Evolutionary conservation across 169 alveolate species (phyloP), one percentile per base, ranked within the genome.

Genomic region (Plasmodium gallinaceum): DNA sequence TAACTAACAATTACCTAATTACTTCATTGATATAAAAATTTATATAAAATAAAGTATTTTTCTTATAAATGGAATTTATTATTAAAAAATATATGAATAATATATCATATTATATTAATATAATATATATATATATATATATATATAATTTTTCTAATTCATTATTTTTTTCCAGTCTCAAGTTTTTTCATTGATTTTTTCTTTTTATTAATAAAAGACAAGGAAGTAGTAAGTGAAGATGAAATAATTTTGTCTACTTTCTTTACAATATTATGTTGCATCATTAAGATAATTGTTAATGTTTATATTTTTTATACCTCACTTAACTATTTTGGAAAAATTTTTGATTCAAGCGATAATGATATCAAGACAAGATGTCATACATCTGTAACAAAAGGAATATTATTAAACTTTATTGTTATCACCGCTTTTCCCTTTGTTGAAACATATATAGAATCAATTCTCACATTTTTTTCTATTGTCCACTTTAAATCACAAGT

Each of bases 151-250:
- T 62, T 14, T 46, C 22, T 9, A 10, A 64, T 78, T 45, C 24
- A 18, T 37, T 54, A 12, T 10, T 32, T 54, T 71, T 83, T 22
- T 24, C 42, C 62, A 83, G 91, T 83, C 26, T 69, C 52, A 22
- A 83, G 83, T 14, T 54, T 83, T 32, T 26, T 83, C 22, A 83
- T 83, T 0, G 91, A 83, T 71, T 83, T 83, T 83, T 46, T 78
- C 48, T 69, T 70, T 43, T 52, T 62, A 51, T 48, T 83, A 39
- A 83, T 83, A 68, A 83, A 70, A 39, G 85, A 64, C 45, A 74
- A 83, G 37, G 91, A 83, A 57, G 83, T 83, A 45, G 91, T 69
- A 20, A 70, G 85, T 48, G 91, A 83, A 62, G 91, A 83, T 39
- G 91, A 83, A 26, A 83, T 83, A 52, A 70, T 69, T 51, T 12